A percentile compares a stretch with the other conserved stretches of the same genome.
These are phyloP conservation scores for Phytophthora uliginosa DNA, from an alignment of 352 stramenopile genomes.

Conservation along the genomic window DNA sequence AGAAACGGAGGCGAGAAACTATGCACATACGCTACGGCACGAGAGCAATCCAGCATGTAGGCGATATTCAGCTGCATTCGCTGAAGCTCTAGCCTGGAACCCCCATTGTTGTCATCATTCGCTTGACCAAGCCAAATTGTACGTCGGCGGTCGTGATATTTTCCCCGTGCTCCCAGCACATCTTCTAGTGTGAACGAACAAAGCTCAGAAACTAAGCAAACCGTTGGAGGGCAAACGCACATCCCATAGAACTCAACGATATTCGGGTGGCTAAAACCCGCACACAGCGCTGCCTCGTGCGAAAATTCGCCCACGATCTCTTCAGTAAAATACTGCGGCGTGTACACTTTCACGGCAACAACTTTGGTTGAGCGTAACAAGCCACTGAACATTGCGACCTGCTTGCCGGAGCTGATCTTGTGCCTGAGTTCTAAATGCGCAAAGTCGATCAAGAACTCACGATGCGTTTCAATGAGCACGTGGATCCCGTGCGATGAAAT, in stretches of 20 bases:
- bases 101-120: not conserved
- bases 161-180: conserved; percentile 20
- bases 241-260: conserved; percentile 64
- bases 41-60: conserved; percentile 67
- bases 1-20: conserved; percentile 67
- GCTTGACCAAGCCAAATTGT: conserved; percentile 6
- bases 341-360: conserved; percentile 70
- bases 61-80: conserved; percentile 49
- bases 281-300: conserved; percentile 61
- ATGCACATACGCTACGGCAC: conserved; percentile 67
- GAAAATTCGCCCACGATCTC: conserved; percentile 57
- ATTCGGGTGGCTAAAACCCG: conserved; percentile 56
- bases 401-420: conserved; percentile 42
- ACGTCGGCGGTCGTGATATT: not conserved
- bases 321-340: conserved; percentile 51
- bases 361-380: conserved; percentile 39
- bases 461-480: conserved; percentile 68
- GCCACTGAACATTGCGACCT: conserved; percentile 48
- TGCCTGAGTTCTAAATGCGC: conserved; percentile 54
- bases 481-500: conserved; percentile 58
- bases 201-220: conserved; percentile 63
- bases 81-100: conserved; percentile 15
- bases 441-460: conserved; percentile 73
- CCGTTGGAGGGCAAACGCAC: conserved; percentile 60
- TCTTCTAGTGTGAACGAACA: conserved; percentile 57